Evolutionary conservation across 257 asterid genomes (phyloP).

Genomic region (Plantago major): DNA sequence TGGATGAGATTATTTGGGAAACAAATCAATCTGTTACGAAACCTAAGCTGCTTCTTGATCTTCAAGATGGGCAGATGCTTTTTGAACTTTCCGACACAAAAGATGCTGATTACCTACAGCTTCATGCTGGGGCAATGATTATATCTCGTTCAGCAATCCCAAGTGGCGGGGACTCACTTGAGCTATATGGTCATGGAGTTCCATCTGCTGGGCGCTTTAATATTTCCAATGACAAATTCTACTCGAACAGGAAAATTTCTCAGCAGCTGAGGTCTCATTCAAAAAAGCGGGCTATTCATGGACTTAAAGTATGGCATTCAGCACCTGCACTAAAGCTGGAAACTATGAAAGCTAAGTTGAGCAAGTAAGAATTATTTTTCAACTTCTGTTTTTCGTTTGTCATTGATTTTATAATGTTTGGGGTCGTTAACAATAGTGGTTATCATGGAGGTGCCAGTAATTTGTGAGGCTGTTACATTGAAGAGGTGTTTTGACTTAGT

Average conservation of each 20-base stretch:
- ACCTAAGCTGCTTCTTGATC: constrained; percentile 88
- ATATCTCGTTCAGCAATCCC: constrained; percentile 54
- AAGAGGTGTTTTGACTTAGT: no score
- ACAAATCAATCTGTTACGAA: constrained; percentile 49
- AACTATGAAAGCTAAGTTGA: constrained; percentile 89
- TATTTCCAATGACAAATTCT: constrained; percentile 91
- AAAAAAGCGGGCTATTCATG: constrained; percentile 86
- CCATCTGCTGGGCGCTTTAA: constrained; percentile 69
- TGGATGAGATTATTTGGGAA: constrained; percentile 85
- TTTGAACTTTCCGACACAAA: constrained; percentile 72
- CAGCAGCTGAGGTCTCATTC: constrained; percentile 92
- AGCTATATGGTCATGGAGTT: constrained; percentile 62
- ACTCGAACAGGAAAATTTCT: constrained; percentile 84
- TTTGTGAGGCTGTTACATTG: no score
- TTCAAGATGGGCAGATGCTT: constrained; percentile 97
- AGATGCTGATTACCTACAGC: constrained; percentile 56
- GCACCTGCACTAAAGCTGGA: constrained; percentile 93
- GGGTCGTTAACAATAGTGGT: no score
- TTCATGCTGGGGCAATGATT: constrained; percentile 96
- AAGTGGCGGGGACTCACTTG: constrained; percentile 51
- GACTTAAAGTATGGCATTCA: constrained; percentile 91
- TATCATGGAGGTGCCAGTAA: no score
- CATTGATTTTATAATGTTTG: no score
- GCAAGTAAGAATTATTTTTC: constrained; percentile 61
- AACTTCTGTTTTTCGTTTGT: no score